Conservation (phyloP, 129 eudicot species). For the Dittrichia graveolens region DNA sequence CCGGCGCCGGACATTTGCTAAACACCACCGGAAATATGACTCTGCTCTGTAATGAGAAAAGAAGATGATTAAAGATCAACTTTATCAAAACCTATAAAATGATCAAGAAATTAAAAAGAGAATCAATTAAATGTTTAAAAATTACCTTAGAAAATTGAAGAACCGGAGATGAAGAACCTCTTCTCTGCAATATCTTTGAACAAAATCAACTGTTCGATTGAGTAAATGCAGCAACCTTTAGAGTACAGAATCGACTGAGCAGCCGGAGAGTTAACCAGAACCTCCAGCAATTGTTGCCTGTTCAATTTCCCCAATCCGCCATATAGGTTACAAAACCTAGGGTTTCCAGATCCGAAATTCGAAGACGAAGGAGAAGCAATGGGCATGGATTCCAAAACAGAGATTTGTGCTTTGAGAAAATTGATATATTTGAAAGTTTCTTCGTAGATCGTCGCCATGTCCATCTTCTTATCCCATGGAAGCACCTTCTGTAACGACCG, state of each 20-base stretch:
- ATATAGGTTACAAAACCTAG: slow-evolving; percentile 1
- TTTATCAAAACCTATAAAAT: not conserved
- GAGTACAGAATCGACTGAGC: slow-evolving; percentile 52
- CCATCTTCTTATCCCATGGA: slow-evolving; percentile 59
- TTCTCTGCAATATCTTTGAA: slow-evolving; percentile 36
- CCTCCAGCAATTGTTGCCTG: slow-evolving; percentile 63
- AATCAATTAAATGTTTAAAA: not conserved
- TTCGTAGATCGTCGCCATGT: slow-evolving; percentile 55
- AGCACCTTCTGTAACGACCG: slow-evolving; percentile 49
- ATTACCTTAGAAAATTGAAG: slow-evolving; percentile 26
- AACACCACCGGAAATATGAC: not conserved
- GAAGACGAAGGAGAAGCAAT: not conserved
- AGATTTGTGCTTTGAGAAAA: slow-evolving; percentile 62
- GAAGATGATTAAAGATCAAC: not conserved
- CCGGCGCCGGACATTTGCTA: slow-evolving; percentile 3
- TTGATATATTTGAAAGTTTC: slow-evolving; percentile 62
- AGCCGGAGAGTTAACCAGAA: slow-evolving; percentile 58
- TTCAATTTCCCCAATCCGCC: slow-evolving; percentile 46
- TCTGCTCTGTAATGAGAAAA: slow-evolving; percentile 7
- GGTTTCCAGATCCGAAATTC: slow-evolving; percentile 18
- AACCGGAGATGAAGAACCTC: slow-evolving; percentile 22
- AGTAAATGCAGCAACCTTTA: slow-evolving; percentile 53
- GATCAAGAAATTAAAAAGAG: not conserved
- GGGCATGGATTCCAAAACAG: slow-evolving; percentile 59
- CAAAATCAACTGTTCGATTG: slow-evolving; percentile 48